A percentile compares a stretch with the other conserved stretches of the same genome.
Evolutionary conservation across 2,329 filamentous ascomycete species (phyloP).

Genomic region (Sclerotinia sclerotiorum): DNA sequence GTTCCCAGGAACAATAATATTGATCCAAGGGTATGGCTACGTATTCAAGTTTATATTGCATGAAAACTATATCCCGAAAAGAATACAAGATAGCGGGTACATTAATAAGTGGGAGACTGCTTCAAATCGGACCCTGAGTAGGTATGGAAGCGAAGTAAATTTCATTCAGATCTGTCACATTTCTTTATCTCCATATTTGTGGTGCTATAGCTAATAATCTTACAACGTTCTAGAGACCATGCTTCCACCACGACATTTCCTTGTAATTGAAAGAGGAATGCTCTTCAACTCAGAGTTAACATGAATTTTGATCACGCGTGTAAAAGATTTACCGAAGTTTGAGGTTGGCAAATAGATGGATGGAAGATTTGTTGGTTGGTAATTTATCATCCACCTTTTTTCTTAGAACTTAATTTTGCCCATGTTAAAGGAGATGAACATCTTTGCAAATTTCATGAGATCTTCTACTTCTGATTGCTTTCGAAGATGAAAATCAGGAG

Average conservation of each 20-base stretch:
- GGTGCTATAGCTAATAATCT: too few species aligned
- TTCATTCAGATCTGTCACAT: background rate
- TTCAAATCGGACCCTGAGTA: background rate
- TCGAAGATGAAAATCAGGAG: background rate
- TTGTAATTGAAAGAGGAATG: too few species aligned
- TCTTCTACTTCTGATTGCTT: background rate
- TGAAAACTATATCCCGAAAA: background rate
- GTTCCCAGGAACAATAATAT: background rate
- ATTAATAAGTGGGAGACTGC: background rate
- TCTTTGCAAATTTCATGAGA: background rate
- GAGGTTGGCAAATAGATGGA: background rate
- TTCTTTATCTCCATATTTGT: too few species aligned
- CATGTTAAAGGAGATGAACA: background rate
- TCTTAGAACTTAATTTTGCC: background rate
- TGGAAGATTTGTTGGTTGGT: background rate
- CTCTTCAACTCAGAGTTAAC: background rate
- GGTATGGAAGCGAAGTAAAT: background rate
- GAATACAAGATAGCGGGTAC: background rate
- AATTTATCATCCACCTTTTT: background rate
- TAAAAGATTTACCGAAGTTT: background rate
- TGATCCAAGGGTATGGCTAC: background rate
- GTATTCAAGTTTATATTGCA: background rate
- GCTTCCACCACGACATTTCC: background rate
- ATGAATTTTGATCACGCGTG: background rate
- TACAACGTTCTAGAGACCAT: background rate